Evolutionary conservation across 352 stramenopile genomes (phyloP).

Genomic region (Halophytophthora polymorphica): DNA sequence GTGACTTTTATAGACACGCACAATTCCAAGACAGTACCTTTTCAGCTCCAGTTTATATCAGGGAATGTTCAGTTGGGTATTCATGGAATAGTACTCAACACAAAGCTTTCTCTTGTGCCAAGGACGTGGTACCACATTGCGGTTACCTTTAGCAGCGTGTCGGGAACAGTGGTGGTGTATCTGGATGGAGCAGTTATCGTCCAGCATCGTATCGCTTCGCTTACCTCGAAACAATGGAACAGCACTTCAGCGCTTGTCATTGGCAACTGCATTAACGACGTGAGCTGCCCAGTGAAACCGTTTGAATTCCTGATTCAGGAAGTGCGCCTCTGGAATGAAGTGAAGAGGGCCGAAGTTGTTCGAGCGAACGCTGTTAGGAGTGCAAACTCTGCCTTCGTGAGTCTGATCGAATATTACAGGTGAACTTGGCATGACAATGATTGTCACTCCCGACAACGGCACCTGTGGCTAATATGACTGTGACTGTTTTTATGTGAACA

Average conservation of each 20-base stretch:
- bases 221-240: constrained; percentile 7
- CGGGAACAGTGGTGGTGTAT: constrained; percentile 10
- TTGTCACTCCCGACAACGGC: too few relatives aligned
- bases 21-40: not conserved
- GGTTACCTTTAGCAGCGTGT: constrained; percentile 12
- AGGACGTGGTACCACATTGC: constrained; percentile 21
- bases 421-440: not conserved
- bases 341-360: constrained; percentile 4
- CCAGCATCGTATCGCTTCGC: constrained; percentile 8
- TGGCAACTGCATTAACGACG: constrained; percentile 35
- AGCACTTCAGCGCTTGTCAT: constrained; percentile 25
- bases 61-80: constrained; percentile 8
- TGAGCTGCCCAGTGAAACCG: constrained; percentile 27
- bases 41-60: constrained; percentile 15
- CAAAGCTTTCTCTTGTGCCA: constrained; percentile 3
- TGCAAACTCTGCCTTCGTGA: not conserved
- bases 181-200: constrained; percentile 10
- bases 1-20: constrained; percentile 12
- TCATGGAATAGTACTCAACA: constrained; percentile 17
- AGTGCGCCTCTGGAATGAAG: constrained; percentile 28
- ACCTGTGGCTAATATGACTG: not conserved
- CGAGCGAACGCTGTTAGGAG: constrained; percentile 9
- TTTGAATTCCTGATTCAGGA: constrained; percentile 51
- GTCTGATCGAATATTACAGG: constrained; percentile 21
- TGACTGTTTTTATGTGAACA: not conserved